phyloP scores from a whole-genome alignment of 495 filamentous ascomycete species.

The Podospora comata region DNA sequence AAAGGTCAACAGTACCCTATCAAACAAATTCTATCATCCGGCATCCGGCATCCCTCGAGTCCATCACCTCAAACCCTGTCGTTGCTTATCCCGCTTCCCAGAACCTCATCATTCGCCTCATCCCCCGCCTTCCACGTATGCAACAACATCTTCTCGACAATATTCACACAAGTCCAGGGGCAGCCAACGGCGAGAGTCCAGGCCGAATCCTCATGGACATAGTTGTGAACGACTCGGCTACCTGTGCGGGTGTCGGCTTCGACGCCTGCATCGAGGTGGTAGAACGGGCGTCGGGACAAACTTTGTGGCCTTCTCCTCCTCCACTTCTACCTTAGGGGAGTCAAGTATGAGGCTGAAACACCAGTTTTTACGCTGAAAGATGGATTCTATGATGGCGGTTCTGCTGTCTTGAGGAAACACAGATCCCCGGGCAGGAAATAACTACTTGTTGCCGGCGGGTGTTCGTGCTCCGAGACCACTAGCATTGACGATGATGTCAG shows the following conservation, averaged over 20 bases:
- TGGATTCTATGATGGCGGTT: too few species aligned
- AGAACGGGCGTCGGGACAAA: not conserved
- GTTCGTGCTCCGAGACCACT: not conserved
- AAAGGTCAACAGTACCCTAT: too few species aligned
- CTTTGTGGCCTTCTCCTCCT: not conserved
- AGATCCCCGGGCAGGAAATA: not conserved
- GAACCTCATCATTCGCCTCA: too few species aligned
- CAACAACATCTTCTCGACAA: not conserved
- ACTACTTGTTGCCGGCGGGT: not conserved
- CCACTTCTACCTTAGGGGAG: too few species aligned
- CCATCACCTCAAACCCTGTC: too few species aligned
- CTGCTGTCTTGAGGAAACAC: not conserved
- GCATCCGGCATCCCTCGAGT: too few species aligned
- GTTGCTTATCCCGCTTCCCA: too few species aligned
- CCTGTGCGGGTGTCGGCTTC: not conserved
- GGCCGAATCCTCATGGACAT: not conserved
- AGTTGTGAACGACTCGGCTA: not conserved
- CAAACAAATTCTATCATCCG: too few species aligned
- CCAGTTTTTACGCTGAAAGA: not conserved
- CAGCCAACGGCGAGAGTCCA: not conserved
- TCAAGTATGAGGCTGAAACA: too few species aligned
- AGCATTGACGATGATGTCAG: not conserved
- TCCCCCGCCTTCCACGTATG: too few species aligned
- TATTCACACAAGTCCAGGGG: not conserved
- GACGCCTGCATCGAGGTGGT: not conserved